phyloP scores from a whole-genome alignment of 2,329 filamentous ascomycete genomes.

The Colletotrichum sp. region DNA sequence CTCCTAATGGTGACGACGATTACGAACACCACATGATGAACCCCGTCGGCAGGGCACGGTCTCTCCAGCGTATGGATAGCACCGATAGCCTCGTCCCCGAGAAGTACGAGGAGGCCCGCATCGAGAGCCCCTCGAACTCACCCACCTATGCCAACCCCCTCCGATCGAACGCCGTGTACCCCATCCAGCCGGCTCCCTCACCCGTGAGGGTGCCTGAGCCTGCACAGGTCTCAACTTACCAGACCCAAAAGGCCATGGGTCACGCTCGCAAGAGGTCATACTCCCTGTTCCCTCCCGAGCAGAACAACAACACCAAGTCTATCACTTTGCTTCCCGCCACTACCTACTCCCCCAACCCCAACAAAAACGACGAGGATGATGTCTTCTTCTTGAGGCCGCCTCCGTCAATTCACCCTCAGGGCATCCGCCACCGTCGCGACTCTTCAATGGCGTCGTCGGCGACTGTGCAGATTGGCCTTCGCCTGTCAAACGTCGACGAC shows the following conservation, averaged over 20 bases:
- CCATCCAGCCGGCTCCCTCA: constrained; percentile 7
- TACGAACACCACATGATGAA: constrained; percentile 39
- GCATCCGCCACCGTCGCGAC: constrained; percentile 55
- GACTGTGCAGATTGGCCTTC: constrained; percentile 74
- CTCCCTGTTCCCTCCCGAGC: constrained; percentile 41
- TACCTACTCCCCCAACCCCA: constrained; percentile 42
- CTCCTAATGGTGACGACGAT: constrained; percentile 28
- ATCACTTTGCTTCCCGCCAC: constrained; percentile 50
- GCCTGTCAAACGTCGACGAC: constrained; percentile 65
- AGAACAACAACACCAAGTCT: constrained; percentile 31
- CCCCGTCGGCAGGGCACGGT: constrained; percentile 31
- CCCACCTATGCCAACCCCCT: constrained; percentile 29
- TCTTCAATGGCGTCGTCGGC: constrained; percentile 69
- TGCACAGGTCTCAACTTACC: constrained; percentile 10
- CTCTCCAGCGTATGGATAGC: constrained; percentile 36
- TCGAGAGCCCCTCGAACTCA: constrained; percentile 27
- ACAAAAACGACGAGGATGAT: neutral
- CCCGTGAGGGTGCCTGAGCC: constrained; percentile 14
- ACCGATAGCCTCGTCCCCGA: constrained; percentile 36
- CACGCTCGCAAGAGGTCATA: constrained; percentile 43
- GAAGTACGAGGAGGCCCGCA: constrained; percentile 35
- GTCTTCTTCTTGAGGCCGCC: constrained; percentile 13
- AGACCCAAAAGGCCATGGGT: constrained; percentile 23
- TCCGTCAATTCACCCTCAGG: constrained; percentile 27
- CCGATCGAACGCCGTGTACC: constrained; percentile 36